phyloP scores from a whole-genome alignment of 1,284 basidiomycete genomes.

The Rhodotorula sp. region DNA sequence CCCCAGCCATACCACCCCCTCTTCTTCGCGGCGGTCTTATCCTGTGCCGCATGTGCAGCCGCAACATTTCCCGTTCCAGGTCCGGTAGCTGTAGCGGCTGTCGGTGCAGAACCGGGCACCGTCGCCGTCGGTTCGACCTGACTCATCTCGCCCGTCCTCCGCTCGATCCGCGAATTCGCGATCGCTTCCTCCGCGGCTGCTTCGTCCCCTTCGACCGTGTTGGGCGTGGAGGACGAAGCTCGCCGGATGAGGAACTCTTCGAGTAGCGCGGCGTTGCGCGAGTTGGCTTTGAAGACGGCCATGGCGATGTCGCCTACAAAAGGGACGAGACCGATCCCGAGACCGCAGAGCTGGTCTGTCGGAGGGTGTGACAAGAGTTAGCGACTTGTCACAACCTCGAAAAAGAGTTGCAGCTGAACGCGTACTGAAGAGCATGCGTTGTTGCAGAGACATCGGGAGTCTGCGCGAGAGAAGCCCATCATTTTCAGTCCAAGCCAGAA shows the following conservation, averaged over 20 bases:
- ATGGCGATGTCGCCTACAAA: slow-evolving; percentile 35
- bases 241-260: slow-evolving; percentile 42
- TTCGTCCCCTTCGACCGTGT: slow-evolving; percentile 11
- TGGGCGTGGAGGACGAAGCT: not conserved
- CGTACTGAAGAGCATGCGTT: slow-evolving; percentile 38
- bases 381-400: no score
- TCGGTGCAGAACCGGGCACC: not conserved
- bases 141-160: slow-evolving; percentile 19
- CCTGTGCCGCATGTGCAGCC: no score
- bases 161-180: slow-evolving; percentile 7
- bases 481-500: no score
- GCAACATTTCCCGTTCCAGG: not conserved
- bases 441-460: slow-evolving; percentile 16
- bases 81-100: not conserved
- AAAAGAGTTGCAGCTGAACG: not conserved
- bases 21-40: not conserved
- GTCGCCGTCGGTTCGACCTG: not conserved
- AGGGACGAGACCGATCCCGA: slow-evolving; percentile 23
- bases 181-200: slow-evolving; percentile 8
- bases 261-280: slow-evolving; percentile 36
- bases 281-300: slow-evolving; percentile 41
- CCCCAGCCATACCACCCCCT: slow-evolving; percentile 17
- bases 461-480: not conserved
- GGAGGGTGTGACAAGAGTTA: not conserved
- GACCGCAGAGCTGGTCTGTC: slow-evolving; percentile 22